Conservation (phyloP, 176 grass and related monocot genomes). For the Phoenix dactylifera region DNA sequence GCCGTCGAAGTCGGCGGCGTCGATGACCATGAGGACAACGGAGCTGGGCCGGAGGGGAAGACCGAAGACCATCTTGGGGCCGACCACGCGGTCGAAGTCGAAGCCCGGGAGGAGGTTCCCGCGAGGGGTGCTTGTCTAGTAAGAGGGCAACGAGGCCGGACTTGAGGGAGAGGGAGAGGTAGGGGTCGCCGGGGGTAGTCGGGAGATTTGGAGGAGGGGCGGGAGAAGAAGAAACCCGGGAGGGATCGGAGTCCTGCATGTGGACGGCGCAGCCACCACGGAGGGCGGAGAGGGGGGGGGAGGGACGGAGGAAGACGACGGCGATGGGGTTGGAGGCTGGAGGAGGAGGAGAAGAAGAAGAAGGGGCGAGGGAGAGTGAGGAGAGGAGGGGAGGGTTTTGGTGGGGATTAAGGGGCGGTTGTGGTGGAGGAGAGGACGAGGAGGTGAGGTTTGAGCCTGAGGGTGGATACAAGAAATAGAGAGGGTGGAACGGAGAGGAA, state of each 20-base stretch:
- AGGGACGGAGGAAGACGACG: neutral
- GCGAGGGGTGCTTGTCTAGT: slow-evolving; percentile 30
- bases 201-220: slow-evolving; percentile 34
- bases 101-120: slow-evolving; percentile 67
- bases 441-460: too few species aligned
- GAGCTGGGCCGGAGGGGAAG: slow-evolving; percentile 56
- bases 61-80: slow-evolving; percentile 58
- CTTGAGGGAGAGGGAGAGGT: slow-evolving; percentile 36
- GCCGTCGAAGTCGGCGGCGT: slow-evolving; percentile 68
- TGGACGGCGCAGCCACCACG: slow-evolving; percentile 31
- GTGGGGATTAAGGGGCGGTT: too few species aligned
- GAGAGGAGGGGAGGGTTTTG: too few species aligned
- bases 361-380: too few species aligned
- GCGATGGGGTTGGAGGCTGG: neutral
- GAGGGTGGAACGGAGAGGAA: too few species aligned
- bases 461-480: too few species aligned
- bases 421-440: too few species aligned
- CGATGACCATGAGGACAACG: slow-evolving; percentile 68
- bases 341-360: neutral
- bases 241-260: slow-evolving; percentile 55
- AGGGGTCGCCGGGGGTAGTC: slow-evolving; percentile 22
- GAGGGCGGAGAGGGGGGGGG: neutral
- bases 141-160: slow-evolving; percentile 6
- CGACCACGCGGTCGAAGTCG: slow-evolving; percentile 53
- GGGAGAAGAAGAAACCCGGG: slow-evolving; percentile 51